Evolutionary conservation across 2,329 filamentous ascomycete genomes (phyloP).

Genomic region (Malbranchea zuffiana): DNA sequence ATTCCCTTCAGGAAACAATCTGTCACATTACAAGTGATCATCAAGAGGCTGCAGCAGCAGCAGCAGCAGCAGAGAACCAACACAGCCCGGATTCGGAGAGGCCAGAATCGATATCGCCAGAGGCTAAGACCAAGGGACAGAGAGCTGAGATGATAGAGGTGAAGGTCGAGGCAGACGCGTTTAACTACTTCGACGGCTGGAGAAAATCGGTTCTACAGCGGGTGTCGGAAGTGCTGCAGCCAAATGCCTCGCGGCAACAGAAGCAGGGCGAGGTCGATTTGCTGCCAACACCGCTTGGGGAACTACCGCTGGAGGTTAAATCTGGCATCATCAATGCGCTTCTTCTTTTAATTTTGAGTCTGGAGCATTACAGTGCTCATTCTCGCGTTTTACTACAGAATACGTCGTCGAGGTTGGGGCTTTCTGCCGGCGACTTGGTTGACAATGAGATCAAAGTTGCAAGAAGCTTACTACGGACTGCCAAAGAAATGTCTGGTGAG

Average conservation of each 20-base stretch:
- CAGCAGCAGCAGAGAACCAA: background rate
- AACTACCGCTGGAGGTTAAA: conserved; percentile 34
- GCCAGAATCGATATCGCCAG: background rate
- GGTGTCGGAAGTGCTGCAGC: conserved; percentile 57
- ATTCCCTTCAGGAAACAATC: conserved; percentile 9
- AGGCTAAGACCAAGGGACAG: background rate
- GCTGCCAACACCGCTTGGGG: conserved; percentile 43
- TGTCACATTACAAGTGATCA: conserved; percentile 5
- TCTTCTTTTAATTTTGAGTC: conserved; percentile 60
- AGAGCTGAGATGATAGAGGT: conserved; percentile 18
- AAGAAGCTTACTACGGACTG: conserved; percentile 60
- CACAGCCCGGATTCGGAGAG: background rate
- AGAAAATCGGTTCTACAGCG: conserved; percentile 57
- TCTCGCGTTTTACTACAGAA: conserved; percentile 61
- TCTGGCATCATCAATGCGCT: conserved; percentile 61
- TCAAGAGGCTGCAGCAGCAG: background rate
- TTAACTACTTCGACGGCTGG: conserved; percentile 73
- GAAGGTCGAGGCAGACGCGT: conserved; percentile 52
- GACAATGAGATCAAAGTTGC: conserved; percentile 67
- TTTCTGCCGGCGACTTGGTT: conserved; percentile 53
- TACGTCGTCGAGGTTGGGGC: conserved; percentile 58
- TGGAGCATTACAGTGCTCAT: conserved; percentile 66
- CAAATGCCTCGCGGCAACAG: background rate
- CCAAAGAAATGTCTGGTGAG: conserved; percentile 66
- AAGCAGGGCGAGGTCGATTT: background rate